phyloP scores from a whole-genome alignment of 441 rosid species.

The Sinapis alba region DNA sequence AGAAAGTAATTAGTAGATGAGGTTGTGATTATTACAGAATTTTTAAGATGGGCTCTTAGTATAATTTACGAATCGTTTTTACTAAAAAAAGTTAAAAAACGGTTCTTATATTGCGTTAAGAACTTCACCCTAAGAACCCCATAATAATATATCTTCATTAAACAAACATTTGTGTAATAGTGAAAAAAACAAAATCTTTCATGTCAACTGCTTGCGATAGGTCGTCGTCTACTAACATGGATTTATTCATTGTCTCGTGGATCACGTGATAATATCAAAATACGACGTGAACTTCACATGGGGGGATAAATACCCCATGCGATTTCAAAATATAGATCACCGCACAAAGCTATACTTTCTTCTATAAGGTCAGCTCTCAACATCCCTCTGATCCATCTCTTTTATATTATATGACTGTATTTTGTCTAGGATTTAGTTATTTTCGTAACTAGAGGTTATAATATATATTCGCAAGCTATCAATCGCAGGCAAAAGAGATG shows the following conservation, averaged over 20 bases:
- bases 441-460: neutral
- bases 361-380: neutral
- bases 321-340: neutral
- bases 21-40: too few relatives aligned
- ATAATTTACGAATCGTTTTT: too few relatives aligned
- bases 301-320: neutral
- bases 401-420: neutral
- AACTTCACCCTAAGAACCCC: too few relatives aligned
- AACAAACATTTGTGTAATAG: too few relatives aligned
- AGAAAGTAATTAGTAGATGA: too few relatives aligned
- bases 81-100: too few relatives aligned
- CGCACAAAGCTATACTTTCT: neutral
- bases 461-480: neutral
- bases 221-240: too few relatives aligned
- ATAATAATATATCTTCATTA: too few relatives aligned
- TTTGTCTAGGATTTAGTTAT: neutral
- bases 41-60: too few relatives aligned
- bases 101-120: too few relatives aligned
- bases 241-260: neutral
- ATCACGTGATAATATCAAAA: neutral
- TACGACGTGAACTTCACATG: neutral
- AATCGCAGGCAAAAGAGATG: slow-evolving; percentile 12
- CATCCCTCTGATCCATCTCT: neutral
- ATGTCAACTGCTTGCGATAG: too few relatives aligned
- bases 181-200: too few relatives aligned